Base-by-base conservation (phyloP, 768 basidiomycete species). In the Myochromella boudieri region DNA sequence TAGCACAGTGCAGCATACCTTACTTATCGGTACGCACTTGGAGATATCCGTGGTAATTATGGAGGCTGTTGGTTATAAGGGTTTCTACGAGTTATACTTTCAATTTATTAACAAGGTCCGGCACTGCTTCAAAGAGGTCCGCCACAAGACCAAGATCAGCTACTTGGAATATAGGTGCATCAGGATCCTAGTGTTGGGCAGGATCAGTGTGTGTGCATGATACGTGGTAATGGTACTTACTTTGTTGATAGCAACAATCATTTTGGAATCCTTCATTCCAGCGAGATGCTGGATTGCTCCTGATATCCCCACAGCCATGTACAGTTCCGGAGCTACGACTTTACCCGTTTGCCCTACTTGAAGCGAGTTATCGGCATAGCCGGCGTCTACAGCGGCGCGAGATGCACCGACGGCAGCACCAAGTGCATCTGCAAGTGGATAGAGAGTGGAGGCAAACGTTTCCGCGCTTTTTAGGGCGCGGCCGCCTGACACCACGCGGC, bases 341-440 rank as follows among this genome's bases (percentile, higher is more conserved):
- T 98, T 98, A 45, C 97, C 97, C 0, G 97, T 99, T 73, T 99
- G 97, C 18, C 97, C 97, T n/a, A 99, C 97, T 68, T 99, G 97
- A 41, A 97, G 62, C 3, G 91, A 94, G 69, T 98, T 98, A 67
- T 98, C 97, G 22, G 92, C 93, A 60, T 98, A 98, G 1, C 97
- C 97, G 21, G 94, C 91, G 65, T 99, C 97, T 14, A 99, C 97
- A 3, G 97, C 97, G 4, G 97, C 97, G 44, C 97, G 84, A 15
- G 91, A 94, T n/a, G 97, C 97, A 49, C 97, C 97, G 49, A 99
- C 90, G 22, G 95, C 95, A 7, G 97, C 97, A 31, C 91, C 92
- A 17, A 99, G 76, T 1, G 77, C 84, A 62, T 98, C 97, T 2
- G 95, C 97, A 14, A 98, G 80, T 0, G 97, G 97, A 58, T 93